Evolutionary conservation across 345 rosid species (phyloP), one percentile per base, ranked within the genome.

Genomic region (Arabis hirsuta): DNA sequence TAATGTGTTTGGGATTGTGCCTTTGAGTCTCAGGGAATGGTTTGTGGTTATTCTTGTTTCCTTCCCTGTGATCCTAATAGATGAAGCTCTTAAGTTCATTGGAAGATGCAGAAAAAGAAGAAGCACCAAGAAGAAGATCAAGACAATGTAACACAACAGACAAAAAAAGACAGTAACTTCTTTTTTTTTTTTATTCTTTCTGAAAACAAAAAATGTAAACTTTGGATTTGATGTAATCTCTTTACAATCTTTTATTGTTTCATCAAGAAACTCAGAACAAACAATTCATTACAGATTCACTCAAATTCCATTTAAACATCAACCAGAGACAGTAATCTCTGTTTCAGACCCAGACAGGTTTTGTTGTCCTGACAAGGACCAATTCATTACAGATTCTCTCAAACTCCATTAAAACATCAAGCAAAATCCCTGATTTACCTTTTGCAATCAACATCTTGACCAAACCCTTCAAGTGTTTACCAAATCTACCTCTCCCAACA

Each of bases 1-100:
- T 3, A 65, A 88, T 20, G 81, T 88, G 65, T 94, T 94, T 64
- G 91, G 91, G 19, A 84, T 86, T 39, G 90, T 89, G 55, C 97
- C 98, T 12, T 79, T 89, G 84, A 88, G 80, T 61, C 46, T 83
- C 74, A 87, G 78, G 11, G 97, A 94, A 70, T 88, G 98, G 97
- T 16, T 81, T 73, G 75, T 88, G 74, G 97, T 94, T 53, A 73
- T 94, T 55, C 71, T 89, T 78, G 86, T 88, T 57, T 87, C 97
- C 1, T 81, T 82, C 44, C 98, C 98, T 4, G 97, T 91, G 12
- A 87, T 94, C 72, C 81, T 91, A 10, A 82, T 91, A 0, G 98
- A 94, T 61, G 97, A 94, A 79, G 73, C 75, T 70, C 96, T 94
- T 2, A 91, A 94, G 75, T 81, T 69, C 57, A 48, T 81, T 59